These are phyloP conservation scores for Eimeria acervulina DNA, from an alignment of 169 alveolate genomes.

Conservation along the genomic window DNA sequence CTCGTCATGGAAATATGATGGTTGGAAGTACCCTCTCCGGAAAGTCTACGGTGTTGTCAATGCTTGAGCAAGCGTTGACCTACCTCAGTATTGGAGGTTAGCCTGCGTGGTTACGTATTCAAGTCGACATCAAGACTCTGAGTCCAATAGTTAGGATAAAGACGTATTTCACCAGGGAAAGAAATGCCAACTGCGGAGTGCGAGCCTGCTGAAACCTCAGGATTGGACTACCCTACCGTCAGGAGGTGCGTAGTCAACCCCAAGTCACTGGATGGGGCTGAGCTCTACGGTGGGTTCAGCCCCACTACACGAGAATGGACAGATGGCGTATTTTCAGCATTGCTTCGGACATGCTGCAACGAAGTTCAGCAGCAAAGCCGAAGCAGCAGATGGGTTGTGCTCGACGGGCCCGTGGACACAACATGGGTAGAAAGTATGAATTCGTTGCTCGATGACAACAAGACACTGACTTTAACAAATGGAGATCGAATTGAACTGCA, in stretches of 20 bases:
- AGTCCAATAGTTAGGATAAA: background rate
- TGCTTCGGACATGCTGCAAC: constrained; percentile 90
- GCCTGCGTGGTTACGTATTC: background rate
- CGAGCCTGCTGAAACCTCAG: constrained; percentile 1
- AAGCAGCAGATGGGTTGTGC: constrained; percentile 94
- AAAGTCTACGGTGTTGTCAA: constrained; percentile 93
- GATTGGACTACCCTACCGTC: constrained; percentile 35
- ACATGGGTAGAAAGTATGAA: constrained; percentile 98
- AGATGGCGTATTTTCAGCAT: constrained; percentile 95
- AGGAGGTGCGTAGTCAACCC: constrained; percentile 94
- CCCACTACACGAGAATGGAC: constrained; percentile 96
- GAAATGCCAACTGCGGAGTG: background rate
- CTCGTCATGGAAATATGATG: constrained; percentile 98
- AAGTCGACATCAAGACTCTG: background rate
- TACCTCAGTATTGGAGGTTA: constrained; percentile 89
- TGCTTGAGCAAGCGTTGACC: constrained; percentile 88
- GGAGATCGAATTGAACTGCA: constrained; percentile 96
- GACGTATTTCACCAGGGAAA: background rate
- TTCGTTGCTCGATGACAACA: constrained; percentile 97
- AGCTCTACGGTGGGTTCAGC: constrained; percentile 94
- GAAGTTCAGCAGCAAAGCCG: constrained; percentile 86
- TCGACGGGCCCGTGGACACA: constrained; percentile 98
- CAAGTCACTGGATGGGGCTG: constrained; percentile 94
- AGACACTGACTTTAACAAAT: constrained; percentile 95
- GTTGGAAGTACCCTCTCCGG: constrained; percentile 99